phyloP scores from a whole-genome alignment of 768 basidiomycete genomes.

The Russula earlei region DNA sequence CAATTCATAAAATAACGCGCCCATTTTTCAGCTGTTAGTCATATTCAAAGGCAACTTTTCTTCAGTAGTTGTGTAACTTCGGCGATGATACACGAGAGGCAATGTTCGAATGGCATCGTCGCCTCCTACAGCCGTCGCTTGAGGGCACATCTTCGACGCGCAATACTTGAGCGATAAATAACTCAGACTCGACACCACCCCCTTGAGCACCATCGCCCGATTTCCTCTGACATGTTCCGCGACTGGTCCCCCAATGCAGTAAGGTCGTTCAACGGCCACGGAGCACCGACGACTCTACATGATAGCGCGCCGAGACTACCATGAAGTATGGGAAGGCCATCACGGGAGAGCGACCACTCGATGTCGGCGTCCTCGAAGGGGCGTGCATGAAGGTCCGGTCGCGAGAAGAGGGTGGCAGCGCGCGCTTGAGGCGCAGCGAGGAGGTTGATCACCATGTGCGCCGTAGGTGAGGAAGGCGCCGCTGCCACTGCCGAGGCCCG shows the following conservation, averaged over 20 bases:
- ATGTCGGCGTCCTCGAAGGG: slow-evolving; percentile 40
- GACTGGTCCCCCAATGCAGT: slow-evolving; percentile 27
- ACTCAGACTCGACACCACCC: slow-evolving; percentile 44
- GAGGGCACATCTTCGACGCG: slow-evolving; percentile 42
- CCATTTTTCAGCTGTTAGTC: slow-evolving; percentile 7
- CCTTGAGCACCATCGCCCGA: slow-evolving; percentile 20
- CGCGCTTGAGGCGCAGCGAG: slow-evolving; percentile 58
- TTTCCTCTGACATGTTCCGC: slow-evolving; percentile 13
- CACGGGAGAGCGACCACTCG: slow-evolving; percentile 34
- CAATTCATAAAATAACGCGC: not conserved
- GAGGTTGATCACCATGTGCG: slow-evolving; percentile 70
- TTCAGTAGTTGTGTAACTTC: slow-evolving; percentile 45
- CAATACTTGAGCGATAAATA: slow-evolving; percentile 75
- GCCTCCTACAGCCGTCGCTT: slow-evolving; percentile 18
- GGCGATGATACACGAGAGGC: slow-evolving; percentile 58
- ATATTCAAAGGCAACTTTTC: slow-evolving; percentile 18
- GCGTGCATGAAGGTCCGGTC: slow-evolving; percentile 54
- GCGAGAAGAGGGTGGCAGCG: slow-evolving; percentile 61
- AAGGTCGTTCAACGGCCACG: slow-evolving; percentile 54
- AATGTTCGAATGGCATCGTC: slow-evolving; percentile 27
- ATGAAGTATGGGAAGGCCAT: slow-evolving; percentile 51
- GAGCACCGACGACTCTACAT: slow-evolving; percentile 53
- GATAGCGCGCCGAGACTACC: slow-evolving; percentile 61
- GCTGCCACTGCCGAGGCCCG: slow-evolving; percentile 6
- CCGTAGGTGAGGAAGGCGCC: slow-evolving; percentile 19